phyloP scores from a whole-genome alignment of 73 alveolate species.

The Effrenium voratum region DNA sequence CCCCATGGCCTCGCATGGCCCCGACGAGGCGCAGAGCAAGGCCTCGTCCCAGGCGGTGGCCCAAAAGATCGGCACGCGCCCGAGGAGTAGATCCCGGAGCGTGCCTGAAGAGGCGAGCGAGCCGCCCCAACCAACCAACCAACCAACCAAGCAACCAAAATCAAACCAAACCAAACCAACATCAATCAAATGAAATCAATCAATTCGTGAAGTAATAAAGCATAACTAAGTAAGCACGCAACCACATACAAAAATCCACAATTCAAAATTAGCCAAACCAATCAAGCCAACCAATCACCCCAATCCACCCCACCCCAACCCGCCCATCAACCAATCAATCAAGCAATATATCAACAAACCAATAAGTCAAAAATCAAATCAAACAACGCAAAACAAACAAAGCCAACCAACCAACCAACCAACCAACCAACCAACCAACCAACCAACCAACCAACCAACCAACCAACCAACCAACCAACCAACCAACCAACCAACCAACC shows the following conservation, averaged over 20 bases:
- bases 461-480: background rate
- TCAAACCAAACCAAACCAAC: background rate
- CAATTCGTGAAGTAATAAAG: background rate
- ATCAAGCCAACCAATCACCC: background rate
- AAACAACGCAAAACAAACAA: too few relatives aligned
- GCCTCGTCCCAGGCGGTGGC: slow-evolving; percentile 56
- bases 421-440: too few relatives aligned
- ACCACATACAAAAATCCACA: background rate
- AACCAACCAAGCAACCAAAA: background rate
- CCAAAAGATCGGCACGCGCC: slow-evolving; percentile 85
- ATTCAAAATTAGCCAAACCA: background rate
- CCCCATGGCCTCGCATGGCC: too few relatives aligned
- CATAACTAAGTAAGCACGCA: background rate
- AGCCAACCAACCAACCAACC: too few relatives aligned
- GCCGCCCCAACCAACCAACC: background rate
- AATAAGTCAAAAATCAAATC: too few relatives aligned
- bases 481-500: background rate
- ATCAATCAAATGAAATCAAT: background rate
- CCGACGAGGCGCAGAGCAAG: slow-evolving; percentile 35
- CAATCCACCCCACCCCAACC: background rate
- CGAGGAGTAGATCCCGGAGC: slow-evolving; percentile 54
- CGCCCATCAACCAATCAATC: too few relatives aligned
- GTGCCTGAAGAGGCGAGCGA: background rate
- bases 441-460: too few relatives aligned
- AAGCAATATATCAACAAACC: too few relatives aligned